phyloP scores from a whole-genome alignment of 1,284 basidiomycete genomes.

The Pseudozyma pruni region DNA sequence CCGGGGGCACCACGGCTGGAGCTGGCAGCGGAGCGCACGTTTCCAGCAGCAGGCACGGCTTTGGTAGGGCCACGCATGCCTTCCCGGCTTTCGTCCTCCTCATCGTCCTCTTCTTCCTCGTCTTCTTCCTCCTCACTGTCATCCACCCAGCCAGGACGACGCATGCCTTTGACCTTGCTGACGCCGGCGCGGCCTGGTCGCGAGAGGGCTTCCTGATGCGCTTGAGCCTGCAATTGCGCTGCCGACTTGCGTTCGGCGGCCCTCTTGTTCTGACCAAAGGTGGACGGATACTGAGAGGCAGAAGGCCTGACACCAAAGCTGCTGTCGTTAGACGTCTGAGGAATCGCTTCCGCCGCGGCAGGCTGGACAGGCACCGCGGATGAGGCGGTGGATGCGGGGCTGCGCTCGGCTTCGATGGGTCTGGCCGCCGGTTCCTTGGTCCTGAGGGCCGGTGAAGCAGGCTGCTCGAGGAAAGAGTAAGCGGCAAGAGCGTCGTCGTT shows the following conservation, averaged over 20 bases:
- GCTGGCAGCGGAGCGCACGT: slow-evolving; percentile 27
- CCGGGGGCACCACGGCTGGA: slow-evolving; percentile 26
- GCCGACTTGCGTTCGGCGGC: slow-evolving; percentile 58
- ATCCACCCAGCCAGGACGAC: slow-evolving; percentile 49
- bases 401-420: slow-evolving; percentile 12
- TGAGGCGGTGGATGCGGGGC: slow-evolving; percentile 5
- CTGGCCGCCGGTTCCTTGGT: slow-evolving; percentile 15
- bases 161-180: slow-evolving; percentile 41
- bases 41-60: neutral
- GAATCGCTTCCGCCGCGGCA: neutral
- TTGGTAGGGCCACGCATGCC: neutral
- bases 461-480: slow-evolving; percentile 61
- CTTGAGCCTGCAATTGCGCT: slow-evolving; percentile 57
- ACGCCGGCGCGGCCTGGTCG: slow-evolving; percentile 50
- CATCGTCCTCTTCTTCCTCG: slow-evolving; percentile 62
- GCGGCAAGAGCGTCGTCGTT: slow-evolving; percentile 59
- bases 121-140: slow-evolving; percentile 56
- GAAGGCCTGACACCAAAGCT: slow-evolving; percentile 20
- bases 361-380: slow-evolving; percentile 3
- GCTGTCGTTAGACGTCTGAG: slow-evolving; percentile 14
- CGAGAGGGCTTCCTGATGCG: slow-evolving; percentile 56
- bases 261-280: slow-evolving; percentile 59
- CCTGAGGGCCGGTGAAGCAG: slow-evolving; percentile 49
- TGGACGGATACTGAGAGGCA: slow-evolving; percentile 51
- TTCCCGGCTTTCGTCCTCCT: slow-evolving; percentile 50